These are phyloP conservation scores for Trichoderma arundinaceum DNA, from an alignment of 2,329 filamentous ascomycete species.

Conservation along the genomic window DNA sequence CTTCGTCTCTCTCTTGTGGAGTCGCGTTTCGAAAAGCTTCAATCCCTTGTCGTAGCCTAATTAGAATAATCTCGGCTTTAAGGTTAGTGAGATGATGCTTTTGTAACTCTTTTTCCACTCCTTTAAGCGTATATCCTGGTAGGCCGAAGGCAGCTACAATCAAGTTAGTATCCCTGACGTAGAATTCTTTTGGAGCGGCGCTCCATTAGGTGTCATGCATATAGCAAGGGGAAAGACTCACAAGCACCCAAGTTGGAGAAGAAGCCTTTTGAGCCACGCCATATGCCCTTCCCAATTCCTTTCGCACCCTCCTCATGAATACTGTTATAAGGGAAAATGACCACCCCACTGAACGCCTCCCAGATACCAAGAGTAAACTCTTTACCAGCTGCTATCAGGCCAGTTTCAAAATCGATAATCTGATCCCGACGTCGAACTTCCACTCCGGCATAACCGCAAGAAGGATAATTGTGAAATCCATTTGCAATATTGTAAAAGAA, in stretches of 20 bases:
- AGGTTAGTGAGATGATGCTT: constrained; percentile 43
- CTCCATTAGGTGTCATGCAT: too few relatives aligned
- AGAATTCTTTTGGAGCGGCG: not conserved
- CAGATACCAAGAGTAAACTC: constrained; percentile 69
- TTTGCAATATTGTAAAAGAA: constrained; percentile 71
- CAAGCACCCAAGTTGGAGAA: constrained; percentile 52
- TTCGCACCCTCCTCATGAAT: constrained; percentile 65
- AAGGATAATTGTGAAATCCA: constrained; percentile 76
- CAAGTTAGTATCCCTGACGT: constrained; percentile 21
- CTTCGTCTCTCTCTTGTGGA: constrained; percentile 36
- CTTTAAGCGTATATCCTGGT: constrained; percentile 59
- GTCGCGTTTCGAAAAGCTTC: constrained; percentile 39
- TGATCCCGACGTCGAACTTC: constrained; percentile 68
- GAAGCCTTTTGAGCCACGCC: constrained; percentile 51
- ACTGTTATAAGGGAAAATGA: constrained; percentile 67
- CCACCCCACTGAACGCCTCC: constrained; percentile 70
- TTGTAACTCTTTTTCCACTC: constrained; percentile 55
- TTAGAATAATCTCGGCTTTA: constrained; percentile 44
- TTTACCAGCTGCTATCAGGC: constrained; percentile 67
- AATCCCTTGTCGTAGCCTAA: constrained; percentile 42
- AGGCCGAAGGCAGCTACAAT: constrained; percentile 53
- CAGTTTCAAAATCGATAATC: constrained; percentile 68
- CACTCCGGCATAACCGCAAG: constrained; percentile 63
- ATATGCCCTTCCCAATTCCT: constrained; percentile 66
- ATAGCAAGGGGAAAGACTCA: constrained; percentile 26